These are phyloP conservation scores for Harringtonia lauricola DNA, from an alignment of 2,329 filamentous ascomycete species.

Conservation along the genomic window DNA sequence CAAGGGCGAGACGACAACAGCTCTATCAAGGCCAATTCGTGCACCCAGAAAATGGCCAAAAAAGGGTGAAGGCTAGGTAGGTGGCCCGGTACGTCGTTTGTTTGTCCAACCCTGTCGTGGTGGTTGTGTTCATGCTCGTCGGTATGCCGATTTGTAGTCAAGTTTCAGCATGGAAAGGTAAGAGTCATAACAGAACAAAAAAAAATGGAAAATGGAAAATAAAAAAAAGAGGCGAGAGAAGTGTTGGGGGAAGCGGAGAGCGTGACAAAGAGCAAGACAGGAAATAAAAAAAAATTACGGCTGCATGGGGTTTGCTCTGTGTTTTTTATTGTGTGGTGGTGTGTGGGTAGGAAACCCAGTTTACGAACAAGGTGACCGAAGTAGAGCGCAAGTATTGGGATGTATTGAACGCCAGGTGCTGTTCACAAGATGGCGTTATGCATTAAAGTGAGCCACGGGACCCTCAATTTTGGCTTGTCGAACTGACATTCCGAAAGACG, in stretches of 20 bases:
- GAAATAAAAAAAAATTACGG: background rate
- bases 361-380: background rate
- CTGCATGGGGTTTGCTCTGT: background rate
- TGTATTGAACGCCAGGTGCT: background rate
- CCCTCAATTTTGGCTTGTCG: background rate
- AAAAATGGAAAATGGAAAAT: background rate
- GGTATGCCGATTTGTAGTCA: too few species aligned
- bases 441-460: background rate
- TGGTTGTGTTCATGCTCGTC: too few species aligned
- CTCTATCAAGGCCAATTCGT: too few species aligned
- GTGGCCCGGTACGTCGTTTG: too few species aligned
- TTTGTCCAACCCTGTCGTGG: too few species aligned
- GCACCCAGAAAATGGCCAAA: too few species aligned
- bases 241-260: background rate
- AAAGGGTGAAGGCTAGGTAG: too few species aligned
- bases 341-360: background rate
- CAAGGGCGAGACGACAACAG: too few species aligned
- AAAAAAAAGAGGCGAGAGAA: background rate
- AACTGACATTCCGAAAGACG: too few species aligned
- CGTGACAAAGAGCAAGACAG: background rate
- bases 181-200: background rate
- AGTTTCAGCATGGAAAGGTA: too few species aligned
- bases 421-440: background rate
- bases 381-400: too few species aligned
- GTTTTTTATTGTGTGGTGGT: background rate